phyloP scores from a whole-genome alignment of 2,329 filamentous ascomycete species.

The Onygenales sp. region DNA sequence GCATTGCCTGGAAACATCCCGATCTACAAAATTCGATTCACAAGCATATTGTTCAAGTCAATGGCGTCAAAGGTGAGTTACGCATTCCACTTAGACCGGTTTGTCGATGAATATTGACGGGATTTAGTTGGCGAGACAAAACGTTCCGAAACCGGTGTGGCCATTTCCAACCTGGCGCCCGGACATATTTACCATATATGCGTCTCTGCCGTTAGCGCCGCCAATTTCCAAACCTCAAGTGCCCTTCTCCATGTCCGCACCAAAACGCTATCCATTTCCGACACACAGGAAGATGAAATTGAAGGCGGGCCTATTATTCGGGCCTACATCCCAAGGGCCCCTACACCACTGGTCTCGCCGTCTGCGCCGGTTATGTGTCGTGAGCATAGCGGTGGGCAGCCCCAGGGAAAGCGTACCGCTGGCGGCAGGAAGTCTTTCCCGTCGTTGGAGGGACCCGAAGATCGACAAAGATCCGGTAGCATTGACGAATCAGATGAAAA shows the following conservation, averaged over 20 bases:
- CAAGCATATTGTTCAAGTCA: conserved; percentile 87
- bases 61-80: conserved; percentile 69
- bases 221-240: conserved; percentile 88
- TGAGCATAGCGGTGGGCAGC: conserved; percentile 52
- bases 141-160: conserved; percentile 75
- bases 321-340: conserved; percentile 44
- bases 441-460: conserved; percentile 44
- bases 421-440: conserved; percentile 64
- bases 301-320: conserved; percentile 36
- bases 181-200: conserved; percentile 88
- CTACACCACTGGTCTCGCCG: conserved; percentile 49
- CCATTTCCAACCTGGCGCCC: conserved; percentile 77
- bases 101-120: conserved; percentile 5
- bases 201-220: conserved; percentile 80
- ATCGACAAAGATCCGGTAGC: conserved; percentile 23
- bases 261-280: conserved; percentile 38
- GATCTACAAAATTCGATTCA: conserved; percentile 58
- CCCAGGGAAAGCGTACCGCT: conserved; percentile 53
- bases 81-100: conserved; percentile 2
- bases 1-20: conserved; percentile 81
- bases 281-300: conserved; percentile 25
- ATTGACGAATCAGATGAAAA: conserved; percentile 54
- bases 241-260: conserved; percentile 76
- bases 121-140: conserved; percentile 69
- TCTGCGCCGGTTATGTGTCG: conserved; percentile 52